Evolutionary conservation across 139 green algal species (phyloP).

Genomic region (Closterium sp.): DNA sequence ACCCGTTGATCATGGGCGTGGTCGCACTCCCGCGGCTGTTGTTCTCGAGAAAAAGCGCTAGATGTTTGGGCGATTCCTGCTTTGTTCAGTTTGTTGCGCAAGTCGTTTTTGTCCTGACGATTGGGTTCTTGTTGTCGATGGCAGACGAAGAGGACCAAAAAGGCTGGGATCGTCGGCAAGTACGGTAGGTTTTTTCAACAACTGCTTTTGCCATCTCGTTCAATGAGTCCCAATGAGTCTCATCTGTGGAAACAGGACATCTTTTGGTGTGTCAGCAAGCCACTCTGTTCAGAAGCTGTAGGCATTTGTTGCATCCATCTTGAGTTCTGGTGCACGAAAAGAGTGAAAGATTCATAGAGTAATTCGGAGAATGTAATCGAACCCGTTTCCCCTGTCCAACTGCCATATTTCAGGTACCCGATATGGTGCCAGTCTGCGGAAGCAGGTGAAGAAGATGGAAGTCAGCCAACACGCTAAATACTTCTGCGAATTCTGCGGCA

Average conservation of each 20-base stretch:
- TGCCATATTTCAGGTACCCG: constrained; percentile 69
- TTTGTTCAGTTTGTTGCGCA: too few relatives aligned
- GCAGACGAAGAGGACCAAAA: constrained; percentile 96
- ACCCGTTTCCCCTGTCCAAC: too few relatives aligned
- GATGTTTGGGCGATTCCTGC: too few relatives aligned
- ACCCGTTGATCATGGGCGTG: too few relatives aligned
- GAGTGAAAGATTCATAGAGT: too few relatives aligned
- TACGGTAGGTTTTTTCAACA: constrained; percentile 67
- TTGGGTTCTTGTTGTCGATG: background rate
- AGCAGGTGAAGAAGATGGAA: constrained; percentile 99
- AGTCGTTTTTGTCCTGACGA: too few relatives aligned
- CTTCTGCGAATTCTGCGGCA: constrained; percentile 98
- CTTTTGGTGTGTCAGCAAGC: background rate
- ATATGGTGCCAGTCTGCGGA: constrained; percentile 93
- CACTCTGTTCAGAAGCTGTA: background rate
- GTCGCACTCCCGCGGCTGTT: too few relatives aligned
- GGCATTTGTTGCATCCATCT: too few relatives aligned
- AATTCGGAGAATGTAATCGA: too few relatives aligned
- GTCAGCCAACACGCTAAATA: constrained; percentile 99
- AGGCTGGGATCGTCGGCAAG: constrained; percentile 99
- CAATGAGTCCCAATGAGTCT: too few relatives aligned
- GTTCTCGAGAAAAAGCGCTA: too few relatives aligned
- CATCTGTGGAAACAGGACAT: background rate
- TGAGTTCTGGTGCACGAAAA: too few relatives aligned
- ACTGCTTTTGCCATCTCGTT: background rate